Evolutionary conservation across 441 rosid species (phyloP), one percentile per base, ranked within the genome.

Genomic region (Heliophila coronopifolia): DNA sequence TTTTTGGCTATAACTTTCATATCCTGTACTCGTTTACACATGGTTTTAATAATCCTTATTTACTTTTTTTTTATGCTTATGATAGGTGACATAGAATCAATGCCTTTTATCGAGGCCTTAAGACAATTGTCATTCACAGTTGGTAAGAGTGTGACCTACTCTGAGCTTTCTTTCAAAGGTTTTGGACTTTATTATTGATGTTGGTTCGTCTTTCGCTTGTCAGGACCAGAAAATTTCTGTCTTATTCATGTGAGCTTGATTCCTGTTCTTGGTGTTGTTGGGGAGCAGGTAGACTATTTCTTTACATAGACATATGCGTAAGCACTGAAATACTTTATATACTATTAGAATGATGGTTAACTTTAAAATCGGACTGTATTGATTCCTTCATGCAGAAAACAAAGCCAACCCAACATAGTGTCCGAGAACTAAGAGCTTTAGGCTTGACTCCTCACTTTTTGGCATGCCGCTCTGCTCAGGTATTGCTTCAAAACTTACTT

Each of bases 71-170:
- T 4, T 31, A 41, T 71, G 58, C 63, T n/a, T n/a, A n/a, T n/a
- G n/a, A n/a, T n/a, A 87, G 96, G 96, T 58, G 94, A 87, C 59
- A 87, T 87, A 14, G 96, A 87, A 61, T 84, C 94, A 53, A 84
- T 81, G 94, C 91, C 96, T 41, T 87, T 84, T 64, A 78, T 83
- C 25, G 96, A 87, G 72, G 96, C 96, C 38, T 73, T 87, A 38
- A 83, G 96, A 17, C 96, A 87, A 57, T 84, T 87, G 72, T 87
- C 91, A 0, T 82, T 80, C 58, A 81, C 78, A 35, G 96, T 84
- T 30, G 96, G 96, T 84, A 54, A 72, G 81, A n/a, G n/a, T n/a
- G n/a, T n/a, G n/a, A n/a, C n/a, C n/a, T n/a, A n/a, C n/a, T n/a
- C 25, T 0, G 8, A 28, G 47, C 50, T 37, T n/a, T n/a, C n/a